Conservation (phyloP, 2,329 filamentous ascomycete genomes). For the Penicillium sp. region DNA sequence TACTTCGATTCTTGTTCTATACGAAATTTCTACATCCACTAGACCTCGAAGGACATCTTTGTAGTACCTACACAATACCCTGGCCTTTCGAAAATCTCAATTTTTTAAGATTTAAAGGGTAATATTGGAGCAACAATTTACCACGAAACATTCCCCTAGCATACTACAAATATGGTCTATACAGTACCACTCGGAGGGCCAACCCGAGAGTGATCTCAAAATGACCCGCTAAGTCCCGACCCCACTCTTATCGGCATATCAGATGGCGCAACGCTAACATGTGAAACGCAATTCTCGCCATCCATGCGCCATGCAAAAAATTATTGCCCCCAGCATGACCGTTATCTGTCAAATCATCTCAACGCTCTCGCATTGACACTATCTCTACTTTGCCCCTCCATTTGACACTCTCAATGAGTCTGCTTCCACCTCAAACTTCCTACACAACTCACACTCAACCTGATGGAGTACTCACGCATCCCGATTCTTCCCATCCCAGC, state of each 20-base stretch:
- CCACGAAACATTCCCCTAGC: no score
- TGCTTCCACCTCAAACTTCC: background rate
- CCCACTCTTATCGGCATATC: constrained; percentile 29
- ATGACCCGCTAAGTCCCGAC: background rate
- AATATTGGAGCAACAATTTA: no score
- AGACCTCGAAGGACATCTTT: no score
- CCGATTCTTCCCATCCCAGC: constrained; percentile 35
- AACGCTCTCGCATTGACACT: background rate
- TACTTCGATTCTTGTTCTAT: no score
- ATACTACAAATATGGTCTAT: no score
- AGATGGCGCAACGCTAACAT: constrained; percentile 27
- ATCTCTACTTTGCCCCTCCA: background rate
- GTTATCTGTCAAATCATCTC: constrained; percentile 24
- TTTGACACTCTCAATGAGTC: background rate
- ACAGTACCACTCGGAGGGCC: no score
- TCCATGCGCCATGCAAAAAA: constrained; percentile 19
- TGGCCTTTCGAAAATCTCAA: no score
- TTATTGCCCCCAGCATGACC: constrained; percentile 20
- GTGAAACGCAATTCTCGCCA: constrained; percentile 22
- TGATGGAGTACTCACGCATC: constrained; percentile 31
- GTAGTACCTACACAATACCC: no score
- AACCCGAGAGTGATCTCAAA: no score
- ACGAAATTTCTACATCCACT: no score
- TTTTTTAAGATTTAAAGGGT: no score
- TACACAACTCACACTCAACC: background rate